A percentile compares a stretch with the other conserved stretches of the same genome.
Evolutionary conservation across 2,329 filamentous ascomycete species (phyloP).

Genomic region (Coniochaeta sp.): DNA sequence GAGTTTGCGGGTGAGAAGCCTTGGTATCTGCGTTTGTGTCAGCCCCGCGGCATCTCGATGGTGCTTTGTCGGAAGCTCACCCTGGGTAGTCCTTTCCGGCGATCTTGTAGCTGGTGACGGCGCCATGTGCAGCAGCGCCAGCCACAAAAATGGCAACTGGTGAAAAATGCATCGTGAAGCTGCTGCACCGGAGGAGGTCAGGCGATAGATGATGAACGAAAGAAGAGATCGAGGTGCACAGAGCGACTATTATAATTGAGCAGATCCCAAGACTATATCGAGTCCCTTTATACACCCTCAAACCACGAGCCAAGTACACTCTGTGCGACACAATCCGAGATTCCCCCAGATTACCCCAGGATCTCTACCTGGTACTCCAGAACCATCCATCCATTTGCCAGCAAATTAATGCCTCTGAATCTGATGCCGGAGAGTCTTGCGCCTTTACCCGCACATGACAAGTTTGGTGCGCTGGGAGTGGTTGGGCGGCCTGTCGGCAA

Average conservation of each 20-base stretch:
- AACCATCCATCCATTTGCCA: neutral
- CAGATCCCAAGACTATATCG: neutral
- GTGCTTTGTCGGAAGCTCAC: neutral
- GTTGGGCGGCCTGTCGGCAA: neutral
- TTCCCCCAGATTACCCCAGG: slow-evolving; percentile 1
- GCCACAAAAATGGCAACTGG: neutral
- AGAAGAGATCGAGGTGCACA: neutral
- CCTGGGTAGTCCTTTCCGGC: slow-evolving; percentile 2
- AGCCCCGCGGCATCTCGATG: neutral
- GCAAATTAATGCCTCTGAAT: neutral
- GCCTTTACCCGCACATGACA: neutral
- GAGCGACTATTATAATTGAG: neutral
- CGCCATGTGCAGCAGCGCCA: neutral
- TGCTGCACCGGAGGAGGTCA: neutral
- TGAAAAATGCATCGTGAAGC: neutral
- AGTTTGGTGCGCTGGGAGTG: neutral
- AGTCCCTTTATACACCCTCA: neutral
- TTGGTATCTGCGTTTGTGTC: slow-evolving; percentile 23
- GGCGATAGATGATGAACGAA: neutral
- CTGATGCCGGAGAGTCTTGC: neutral
- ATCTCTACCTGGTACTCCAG: neutral
- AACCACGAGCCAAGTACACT: neutral
- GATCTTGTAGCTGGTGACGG: slow-evolving; percentile 4
- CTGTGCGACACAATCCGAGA: neutral
- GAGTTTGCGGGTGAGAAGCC: slow-evolving; percentile 40